Evolutionary conservation across 371 early-diverging fungal genomes (phyloP).

Genomic region (Funneliformis caledonium): DNA sequence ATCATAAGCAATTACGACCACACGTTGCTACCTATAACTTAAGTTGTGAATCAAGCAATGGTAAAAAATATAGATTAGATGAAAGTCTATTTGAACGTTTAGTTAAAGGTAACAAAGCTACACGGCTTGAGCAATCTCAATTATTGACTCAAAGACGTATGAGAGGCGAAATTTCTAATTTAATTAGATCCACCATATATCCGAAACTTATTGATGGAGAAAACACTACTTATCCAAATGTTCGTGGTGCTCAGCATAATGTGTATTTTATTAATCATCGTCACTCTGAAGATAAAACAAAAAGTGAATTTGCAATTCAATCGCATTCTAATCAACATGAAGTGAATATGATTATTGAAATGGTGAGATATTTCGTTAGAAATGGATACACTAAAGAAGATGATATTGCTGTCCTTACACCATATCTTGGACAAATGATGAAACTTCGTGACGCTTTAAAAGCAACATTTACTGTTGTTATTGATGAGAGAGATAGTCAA

Average conservation of each 20-base stretch:
- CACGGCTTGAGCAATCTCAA: conserved; percentile 47
- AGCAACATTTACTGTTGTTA: conserved; percentile 40
- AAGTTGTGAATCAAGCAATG: conserved; percentile 44
- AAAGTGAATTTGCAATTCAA: conserved; percentile 43
- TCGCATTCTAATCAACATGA: conserved; percentile 55
- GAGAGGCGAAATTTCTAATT: conserved; percentile 67
- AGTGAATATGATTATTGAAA: conserved; percentile 51
- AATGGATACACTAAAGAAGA: conserved; percentile 58
- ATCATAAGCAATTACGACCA: conserved; percentile 72
- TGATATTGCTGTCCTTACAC: conserved; percentile 63
- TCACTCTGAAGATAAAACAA: conserved; percentile 48
- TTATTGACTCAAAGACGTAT: conserved; percentile 74
- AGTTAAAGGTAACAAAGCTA: conserved; percentile 51
- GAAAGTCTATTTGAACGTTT: conserved; percentile 76
- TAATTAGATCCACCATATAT: conserved; percentile 55
- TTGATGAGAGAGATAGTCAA: conserved; percentile 52
- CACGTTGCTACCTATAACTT: conserved; percentile 49
- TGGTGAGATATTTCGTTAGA: conserved; percentile 54
- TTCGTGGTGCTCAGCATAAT: conserved; percentile 52
- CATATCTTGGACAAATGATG: conserved; percentile 58
- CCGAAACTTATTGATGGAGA: conserved; percentile 46
- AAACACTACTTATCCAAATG: conserved; percentile 47
- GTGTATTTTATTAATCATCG: conserved; percentile 54
- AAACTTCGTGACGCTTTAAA: conserved; percentile 49
- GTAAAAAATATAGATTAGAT: conserved; percentile 56